These are phyloP conservation scores for Scheffersomyces amazonensis DNA, from an alignment of 805 yeast species.

Conservation along the genomic window DNA sequence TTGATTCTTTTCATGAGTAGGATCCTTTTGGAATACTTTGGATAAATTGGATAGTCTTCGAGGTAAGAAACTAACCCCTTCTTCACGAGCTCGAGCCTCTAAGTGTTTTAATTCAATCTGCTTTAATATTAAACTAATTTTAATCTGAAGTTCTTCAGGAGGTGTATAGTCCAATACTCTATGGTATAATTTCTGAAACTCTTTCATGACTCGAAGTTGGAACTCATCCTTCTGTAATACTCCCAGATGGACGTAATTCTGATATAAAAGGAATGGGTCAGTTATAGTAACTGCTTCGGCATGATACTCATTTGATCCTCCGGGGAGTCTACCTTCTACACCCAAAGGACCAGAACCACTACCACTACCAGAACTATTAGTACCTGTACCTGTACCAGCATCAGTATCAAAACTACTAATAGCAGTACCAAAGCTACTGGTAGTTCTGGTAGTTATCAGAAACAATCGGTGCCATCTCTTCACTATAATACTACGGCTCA, in stretches of 20 bases:
- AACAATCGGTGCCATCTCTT: too few relatives aligned
- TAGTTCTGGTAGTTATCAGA: too few relatives aligned
- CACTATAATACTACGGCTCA: too few relatives aligned
- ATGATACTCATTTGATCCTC: background rate
- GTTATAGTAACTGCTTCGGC: slow-evolving; percentile 41
- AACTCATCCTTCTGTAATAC: slow-evolving; percentile 50
- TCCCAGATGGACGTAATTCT: slow-evolving; percentile 50
- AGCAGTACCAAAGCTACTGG: too few relatives aligned
- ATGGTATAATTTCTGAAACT: slow-evolving; percentile 57
- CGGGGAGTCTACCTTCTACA: slow-evolving; percentile 35
- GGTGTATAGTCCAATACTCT: slow-evolving; percentile 61
- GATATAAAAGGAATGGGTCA: slow-evolving; percentile 61
- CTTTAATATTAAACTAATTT: slow-evolving; percentile 37
- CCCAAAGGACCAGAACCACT: slow-evolving; percentile 13
- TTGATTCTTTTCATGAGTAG: slow-evolving; percentile 30
- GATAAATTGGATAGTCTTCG: slow-evolving; percentile 14
- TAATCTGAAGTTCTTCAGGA: slow-evolving; percentile 42
- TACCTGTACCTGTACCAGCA: too few relatives aligned
- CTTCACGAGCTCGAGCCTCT: slow-evolving; percentile 11
- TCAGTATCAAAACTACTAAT: too few relatives aligned
- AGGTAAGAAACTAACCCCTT: slow-evolving; percentile 10
- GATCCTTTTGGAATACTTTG: slow-evolving; percentile 28
- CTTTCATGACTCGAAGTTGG: slow-evolving; percentile 63
- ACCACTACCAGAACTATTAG: background rate
- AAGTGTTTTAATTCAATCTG: slow-evolving; percentile 34